Percentiles rank a stretch among this genome's conserved stretches.
phyloP scores from a whole-genome alignment of 495 filamentous ascomycete genomes.

The Daldinia concentrica region DNA sequence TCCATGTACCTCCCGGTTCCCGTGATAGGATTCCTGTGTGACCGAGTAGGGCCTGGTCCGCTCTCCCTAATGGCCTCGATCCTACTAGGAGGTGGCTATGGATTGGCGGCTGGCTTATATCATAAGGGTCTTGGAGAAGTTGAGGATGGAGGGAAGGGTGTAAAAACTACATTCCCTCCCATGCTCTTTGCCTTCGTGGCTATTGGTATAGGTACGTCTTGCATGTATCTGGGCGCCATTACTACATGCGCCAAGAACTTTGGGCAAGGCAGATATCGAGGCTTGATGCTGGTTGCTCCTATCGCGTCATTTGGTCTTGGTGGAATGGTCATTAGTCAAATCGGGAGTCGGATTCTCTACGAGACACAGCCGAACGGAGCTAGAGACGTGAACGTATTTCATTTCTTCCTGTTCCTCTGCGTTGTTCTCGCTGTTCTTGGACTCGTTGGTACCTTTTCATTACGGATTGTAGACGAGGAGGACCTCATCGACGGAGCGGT shows the following conservation, averaged over 20 bases:
- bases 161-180: constrained; percentile 72
- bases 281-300: constrained; percentile 86
- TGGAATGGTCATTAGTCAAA: constrained; percentile 92
- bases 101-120: constrained; percentile 83
- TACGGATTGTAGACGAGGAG: constrained; percentile 69
- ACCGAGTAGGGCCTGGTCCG: constrained; percentile 80
- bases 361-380: constrained; percentile 67
- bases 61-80: constrained; percentile 74
- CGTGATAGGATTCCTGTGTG: constrained; percentile 88
- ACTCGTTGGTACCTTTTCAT: constrained; percentile 73
- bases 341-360: constrained; percentile 81
- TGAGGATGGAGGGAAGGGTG: constrained; percentile 52
- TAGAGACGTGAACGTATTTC: constrained; percentile 82
- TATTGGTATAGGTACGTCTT: constrained; percentile 82
- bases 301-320: constrained; percentile 94
- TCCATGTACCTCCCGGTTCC: constrained; percentile 90
- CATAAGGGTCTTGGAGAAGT: constrained; percentile 64
- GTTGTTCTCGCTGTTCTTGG: constrained; percentile 73
- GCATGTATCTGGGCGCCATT: constrained; percentile 86
- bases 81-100: constrained; percentile 82
- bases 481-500: constrained; percentile 88
- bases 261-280: constrained; percentile 84
- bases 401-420: constrained; percentile 85
- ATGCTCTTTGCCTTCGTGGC: constrained; percentile 86
- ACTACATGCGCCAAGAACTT: constrained; percentile 98